Conservation (phyloP, 2,329 filamentous ascomycete species). For the Beauveria medogensis region DNA sequence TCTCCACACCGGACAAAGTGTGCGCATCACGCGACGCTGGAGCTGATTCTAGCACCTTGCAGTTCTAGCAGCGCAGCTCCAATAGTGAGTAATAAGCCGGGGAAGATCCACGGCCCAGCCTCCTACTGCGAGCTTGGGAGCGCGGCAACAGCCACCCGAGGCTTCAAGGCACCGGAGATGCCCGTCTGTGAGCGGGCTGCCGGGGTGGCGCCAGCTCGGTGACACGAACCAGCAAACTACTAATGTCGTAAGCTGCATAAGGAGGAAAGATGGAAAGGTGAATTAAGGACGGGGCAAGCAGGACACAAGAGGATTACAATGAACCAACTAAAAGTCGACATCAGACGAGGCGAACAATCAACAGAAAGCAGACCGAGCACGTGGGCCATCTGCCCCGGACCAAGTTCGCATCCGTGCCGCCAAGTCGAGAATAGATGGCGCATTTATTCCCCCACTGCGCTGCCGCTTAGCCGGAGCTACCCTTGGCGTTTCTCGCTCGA, state of each 20-base stretch:
- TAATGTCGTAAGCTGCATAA: background rate
- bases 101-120: background rate
- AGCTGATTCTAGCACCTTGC: background rate
- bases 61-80: background rate
- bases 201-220: background rate
- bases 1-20: background rate
- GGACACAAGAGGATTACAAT: background rate
- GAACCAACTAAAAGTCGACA: background rate
- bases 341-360: background rate
- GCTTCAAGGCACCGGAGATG: background rate
- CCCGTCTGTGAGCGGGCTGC: background rate
- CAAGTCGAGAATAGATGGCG: background rate
- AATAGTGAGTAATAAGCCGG: background rate
- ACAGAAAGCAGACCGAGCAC: background rate
- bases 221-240: background rate
- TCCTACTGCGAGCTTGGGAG: background rate
- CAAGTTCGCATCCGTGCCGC: background rate
- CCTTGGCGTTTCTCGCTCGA: background rate
- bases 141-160: background rate
- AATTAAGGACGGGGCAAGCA: background rate
- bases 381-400: constrained; percentile 4
- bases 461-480: constrained; percentile 7
- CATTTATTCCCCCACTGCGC: constrained; percentile 5
- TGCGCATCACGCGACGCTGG: background rate
- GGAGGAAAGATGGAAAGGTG: background rate